phyloP scores from a whole-genome alignment of 371 early-diverging fungal genomes.

The Circinella umbellata region DNA sequence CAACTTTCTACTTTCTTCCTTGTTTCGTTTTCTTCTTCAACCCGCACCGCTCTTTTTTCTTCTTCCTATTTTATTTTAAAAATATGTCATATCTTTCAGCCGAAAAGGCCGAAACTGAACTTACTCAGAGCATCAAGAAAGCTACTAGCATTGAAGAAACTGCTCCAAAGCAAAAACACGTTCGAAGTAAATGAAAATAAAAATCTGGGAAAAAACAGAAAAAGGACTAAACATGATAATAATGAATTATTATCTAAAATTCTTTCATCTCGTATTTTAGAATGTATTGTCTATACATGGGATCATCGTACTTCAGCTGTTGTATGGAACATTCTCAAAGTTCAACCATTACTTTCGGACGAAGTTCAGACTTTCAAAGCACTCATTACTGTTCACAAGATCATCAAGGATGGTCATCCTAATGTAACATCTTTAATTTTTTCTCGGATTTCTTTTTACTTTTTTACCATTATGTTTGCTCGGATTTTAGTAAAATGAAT shows the following conservation, averaged over 20 bases:
- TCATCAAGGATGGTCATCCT: slow-evolving; percentile 93
- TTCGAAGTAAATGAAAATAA: slow-evolving; percentile 67
- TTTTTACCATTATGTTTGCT: not conserved
- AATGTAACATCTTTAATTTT: slow-evolving; percentile 46
- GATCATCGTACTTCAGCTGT: slow-evolving; percentile 88
- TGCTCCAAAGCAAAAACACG: slow-evolving; percentile 98
- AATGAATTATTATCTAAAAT: not conserved
- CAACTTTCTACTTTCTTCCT: not conserved
- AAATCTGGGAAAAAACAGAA: not conserved
- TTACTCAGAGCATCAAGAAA: slow-evolving; percentile 88
- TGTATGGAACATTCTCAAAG: slow-evolving; percentile 88
- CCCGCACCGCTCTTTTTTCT: slow-evolving; percentile 5
- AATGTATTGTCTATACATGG: slow-evolving; percentile 94
- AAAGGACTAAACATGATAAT: not conserved
- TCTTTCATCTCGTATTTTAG: slow-evolving; percentile 31
- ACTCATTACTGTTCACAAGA: slow-evolving; percentile 93
- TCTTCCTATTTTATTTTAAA: no score
- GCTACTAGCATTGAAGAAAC: slow-evolving; percentile 90
- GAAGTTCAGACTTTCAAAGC: slow-evolving; percentile 96
- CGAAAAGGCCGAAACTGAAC: slow-evolving; percentile 86
- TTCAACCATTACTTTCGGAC: slow-evolving; percentile 87
- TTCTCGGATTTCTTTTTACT: not conserved
- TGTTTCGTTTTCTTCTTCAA: not conserved
- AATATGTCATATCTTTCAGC: slow-evolving; percentile 54
- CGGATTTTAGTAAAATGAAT: no score